phyloP scores from a whole-genome alignment of 306 rosid genomes.

The Prunus salicina region DNA sequence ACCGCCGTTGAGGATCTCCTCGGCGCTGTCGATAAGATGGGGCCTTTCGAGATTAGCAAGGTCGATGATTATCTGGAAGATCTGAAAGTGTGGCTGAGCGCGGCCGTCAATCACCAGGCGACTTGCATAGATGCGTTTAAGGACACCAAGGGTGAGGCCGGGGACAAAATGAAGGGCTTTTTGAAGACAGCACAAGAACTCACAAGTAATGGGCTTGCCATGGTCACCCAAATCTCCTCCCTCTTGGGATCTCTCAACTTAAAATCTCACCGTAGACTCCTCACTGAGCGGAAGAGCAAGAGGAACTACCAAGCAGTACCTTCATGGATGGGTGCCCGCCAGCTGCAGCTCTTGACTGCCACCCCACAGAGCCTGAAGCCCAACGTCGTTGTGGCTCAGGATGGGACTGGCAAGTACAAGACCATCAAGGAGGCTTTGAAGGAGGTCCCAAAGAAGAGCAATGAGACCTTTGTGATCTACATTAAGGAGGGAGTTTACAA shows the following conservation, averaged over 20 bases:
- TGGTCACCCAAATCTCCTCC: slow-evolving; percentile 24
- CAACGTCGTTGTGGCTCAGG: slow-evolving; percentile 47
- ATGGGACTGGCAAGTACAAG: slow-evolving; percentile 48
- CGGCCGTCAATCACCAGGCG: slow-evolving; percentile 41
- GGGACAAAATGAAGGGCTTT: slow-evolving; percentile 34
- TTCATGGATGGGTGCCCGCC: slow-evolving; percentile 34
- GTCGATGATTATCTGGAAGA: slow-evolving; percentile 38
- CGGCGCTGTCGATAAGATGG: slow-evolving; percentile 28
- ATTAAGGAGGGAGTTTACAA: slow-evolving; percentile 50
- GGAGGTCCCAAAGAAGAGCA: slow-evolving; percentile 31
- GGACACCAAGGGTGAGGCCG: slow-evolving; percentile 41
- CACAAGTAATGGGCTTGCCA: slow-evolving; percentile 58
- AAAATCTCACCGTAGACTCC: neutral
- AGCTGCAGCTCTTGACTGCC: slow-evolving; percentile 30
- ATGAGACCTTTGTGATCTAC: slow-evolving; percentile 39
- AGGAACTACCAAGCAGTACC: slow-evolving; percentile 18
- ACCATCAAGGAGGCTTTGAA: slow-evolving; percentile 41
- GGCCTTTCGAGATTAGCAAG: slow-evolving; percentile 26
- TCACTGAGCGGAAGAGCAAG: neutral
- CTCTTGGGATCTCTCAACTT: neutral
- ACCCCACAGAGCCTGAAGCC: slow-evolving; percentile 1
- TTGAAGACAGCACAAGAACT: slow-evolving; percentile 41
- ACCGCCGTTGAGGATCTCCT: slow-evolving; percentile 47
- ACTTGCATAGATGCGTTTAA: slow-evolving; percentile 63
- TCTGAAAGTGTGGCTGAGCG: slow-evolving; percentile 62